These are phyloP conservation scores for Phoma sp. DNA, from an alignment of 2,329 filamentous ascomycete genomes.

Conservation along the genomic window DNA sequence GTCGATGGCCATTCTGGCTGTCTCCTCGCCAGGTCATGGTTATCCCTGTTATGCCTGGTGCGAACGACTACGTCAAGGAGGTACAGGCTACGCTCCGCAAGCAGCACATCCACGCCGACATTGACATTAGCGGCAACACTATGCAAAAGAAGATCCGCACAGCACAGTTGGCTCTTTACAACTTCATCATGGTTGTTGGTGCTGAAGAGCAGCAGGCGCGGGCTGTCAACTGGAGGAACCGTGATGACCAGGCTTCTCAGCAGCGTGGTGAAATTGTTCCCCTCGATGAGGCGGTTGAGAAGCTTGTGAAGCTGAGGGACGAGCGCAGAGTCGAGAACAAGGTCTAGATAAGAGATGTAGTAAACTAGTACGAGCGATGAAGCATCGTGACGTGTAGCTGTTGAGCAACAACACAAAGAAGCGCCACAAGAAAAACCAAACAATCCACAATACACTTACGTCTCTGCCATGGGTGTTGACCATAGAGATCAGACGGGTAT, in stretches of 20 bases:
- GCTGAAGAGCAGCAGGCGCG: slow-evolving; percentile 65
- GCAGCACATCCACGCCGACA: slow-evolving; percentile 72
- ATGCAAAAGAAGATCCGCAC: slow-evolving; percentile 90
- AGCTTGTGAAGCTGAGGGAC: slow-evolving; percentile 57
- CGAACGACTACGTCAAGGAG: slow-evolving; percentile 75
- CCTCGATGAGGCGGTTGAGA: slow-evolving; percentile 63
- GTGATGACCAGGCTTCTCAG: slow-evolving; percentile 68
- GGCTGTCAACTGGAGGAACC: slow-evolving; percentile 69
- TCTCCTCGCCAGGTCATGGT: slow-evolving; percentile 82
- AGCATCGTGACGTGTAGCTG: slow-evolving; percentile 4
- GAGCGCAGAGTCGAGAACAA: slow-evolving; percentile 49
- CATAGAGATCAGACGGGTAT: not conserved
- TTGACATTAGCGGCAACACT: slow-evolving; percentile 77
- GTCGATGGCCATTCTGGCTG: slow-evolving; percentile 90
- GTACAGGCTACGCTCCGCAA: slow-evolving; percentile 72
- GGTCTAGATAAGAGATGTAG: slow-evolving; percentile 13
- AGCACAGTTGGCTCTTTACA: slow-evolving; percentile 80
- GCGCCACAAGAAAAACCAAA: not conserved
- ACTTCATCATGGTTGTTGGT: slow-evolving; percentile 78
- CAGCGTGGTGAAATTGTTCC: slow-evolving; percentile 67
- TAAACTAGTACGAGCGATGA: slow-evolving; percentile 5
- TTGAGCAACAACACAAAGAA: not conserved
- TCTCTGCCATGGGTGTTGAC: not conserved
- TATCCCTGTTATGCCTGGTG: slow-evolving; percentile 76
- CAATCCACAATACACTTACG: not conserved